Evolutionary conservation across 2,329 filamentous ascomycete species (phyloP).

Genomic region (Aschersonia sp.): DNA sequence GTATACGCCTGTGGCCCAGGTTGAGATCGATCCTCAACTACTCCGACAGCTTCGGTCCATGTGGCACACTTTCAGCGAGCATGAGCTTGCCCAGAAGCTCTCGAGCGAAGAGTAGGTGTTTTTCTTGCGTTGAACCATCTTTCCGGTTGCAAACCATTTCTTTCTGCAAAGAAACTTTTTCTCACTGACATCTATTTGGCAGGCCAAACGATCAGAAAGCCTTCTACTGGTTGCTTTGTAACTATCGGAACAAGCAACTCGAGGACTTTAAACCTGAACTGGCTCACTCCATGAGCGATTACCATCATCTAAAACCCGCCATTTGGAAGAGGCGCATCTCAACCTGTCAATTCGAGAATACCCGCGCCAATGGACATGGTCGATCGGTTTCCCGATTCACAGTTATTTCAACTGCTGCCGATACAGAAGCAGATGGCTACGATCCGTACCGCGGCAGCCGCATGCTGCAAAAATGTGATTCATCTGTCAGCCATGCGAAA

Average conservation of each 20-base stretch:
- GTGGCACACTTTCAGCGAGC: constrained; percentile 75
- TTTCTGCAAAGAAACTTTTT: too few species aligned
- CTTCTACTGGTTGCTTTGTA: constrained; percentile 75
- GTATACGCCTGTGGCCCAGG: constrained; percentile 40
- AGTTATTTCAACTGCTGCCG: constrained; percentile 47
- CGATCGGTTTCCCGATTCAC: constrained; percentile 48
- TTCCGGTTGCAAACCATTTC: background rate
- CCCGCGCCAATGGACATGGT: constrained; percentile 29
- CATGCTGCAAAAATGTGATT: constrained; percentile 21
- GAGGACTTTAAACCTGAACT: constrained; percentile 77
- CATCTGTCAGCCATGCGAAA: constrained; percentile 46
- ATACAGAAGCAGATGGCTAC: constrained; percentile 48
- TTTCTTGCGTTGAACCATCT: background rate
- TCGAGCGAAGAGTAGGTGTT: constrained; percentile 43
- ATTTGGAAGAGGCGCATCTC: constrained; percentile 46
- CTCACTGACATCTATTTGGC: constrained; percentile 13
- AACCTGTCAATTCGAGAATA: constrained; percentile 42
- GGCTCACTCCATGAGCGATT: constrained; percentile 79
- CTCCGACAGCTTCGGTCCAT: constrained; percentile 76
- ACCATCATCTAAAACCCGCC: constrained; percentile 59
- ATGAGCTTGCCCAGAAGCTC: constrained; percentile 57
- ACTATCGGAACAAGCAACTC: constrained; percentile 70
- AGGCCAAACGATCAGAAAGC: constrained; percentile 83
- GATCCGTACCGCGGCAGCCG: constrained; percentile 70
- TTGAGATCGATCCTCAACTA: constrained; percentile 68